Evolutionary conservation across 306 rosid species (phyloP), one percentile per base, ranked within the genome.

Genomic region (Dryas drummondii): DNA sequence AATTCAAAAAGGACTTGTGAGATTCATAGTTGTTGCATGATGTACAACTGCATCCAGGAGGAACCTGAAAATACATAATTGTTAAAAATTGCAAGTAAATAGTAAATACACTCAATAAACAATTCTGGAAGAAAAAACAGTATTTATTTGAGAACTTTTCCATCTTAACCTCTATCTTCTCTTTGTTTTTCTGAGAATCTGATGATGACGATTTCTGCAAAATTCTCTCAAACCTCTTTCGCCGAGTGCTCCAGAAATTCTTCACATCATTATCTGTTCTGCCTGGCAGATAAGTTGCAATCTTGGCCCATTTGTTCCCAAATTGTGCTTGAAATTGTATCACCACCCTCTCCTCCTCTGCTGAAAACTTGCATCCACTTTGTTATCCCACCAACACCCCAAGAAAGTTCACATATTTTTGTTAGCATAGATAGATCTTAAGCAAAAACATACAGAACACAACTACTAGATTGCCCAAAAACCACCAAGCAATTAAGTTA

Each of bases 271-370:
- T 84, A 27, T 86, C 91, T 0, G 96, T 90, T 77, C 96, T 83
- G 14, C 90, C 96, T 7, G 56, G 68, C 80, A 90, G 79, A 81
- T 83, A 82, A 0, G 88, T 76, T 0, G 96, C 89, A 3, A 90
- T 88, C 74, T 86, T 84, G 1, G 91, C 88, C 90, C 96, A 90
- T 59, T 82, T 90, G 87, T 90, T 90, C 72, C 96, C 96, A 48
- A 85, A 78, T 46, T 85, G 66, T 10, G 78, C 85, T 60, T 90
- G 96, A 17, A 90, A 74, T 22, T 90, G 91, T 64, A 90, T 78
- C 73, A 85, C 91, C 85, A 76, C 9, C 64, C 86, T 84, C 73
- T 84, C 93, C 37, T 90, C 96, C 69, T 88, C 91, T 11, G 59
- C 78, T 9, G 89, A 72, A 85, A 90, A 86, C 82, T 86, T 88